phyloP scores from a whole-genome alignment of 257 asterid species.

The Verbena officinalis region DNA sequence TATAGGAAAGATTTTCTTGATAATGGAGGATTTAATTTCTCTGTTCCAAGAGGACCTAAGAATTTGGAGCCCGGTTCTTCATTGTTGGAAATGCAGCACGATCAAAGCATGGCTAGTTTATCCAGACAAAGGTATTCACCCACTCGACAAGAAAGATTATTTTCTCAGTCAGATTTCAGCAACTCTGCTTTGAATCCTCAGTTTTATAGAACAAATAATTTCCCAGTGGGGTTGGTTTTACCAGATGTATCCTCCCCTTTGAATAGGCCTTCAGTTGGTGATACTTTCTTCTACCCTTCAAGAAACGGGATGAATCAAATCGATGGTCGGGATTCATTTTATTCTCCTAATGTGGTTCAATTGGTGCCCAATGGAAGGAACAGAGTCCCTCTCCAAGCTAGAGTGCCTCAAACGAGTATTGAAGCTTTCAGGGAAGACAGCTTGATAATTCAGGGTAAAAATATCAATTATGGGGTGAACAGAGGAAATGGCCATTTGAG shows the following conservation, averaged over 20 bases:
- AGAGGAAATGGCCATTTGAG: conserved; percentile 39
- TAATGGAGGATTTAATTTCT: conserved; percentile 38
- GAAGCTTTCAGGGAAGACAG: conserved; percentile 53
- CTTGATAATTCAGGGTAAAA: conserved; percentile 54
- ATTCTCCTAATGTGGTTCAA: conserved; percentile 35
- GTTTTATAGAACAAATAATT: conserved; percentile 28
- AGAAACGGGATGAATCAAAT: conserved; percentile 40
- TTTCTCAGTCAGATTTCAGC: conserved; percentile 36
- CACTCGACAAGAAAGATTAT: conserved; percentile 32
- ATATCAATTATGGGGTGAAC: conserved; percentile 34
- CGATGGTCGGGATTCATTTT: conserved; percentile 39
- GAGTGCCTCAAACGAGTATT: conserved; percentile 42
- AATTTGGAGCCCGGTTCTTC: conserved; percentile 35
- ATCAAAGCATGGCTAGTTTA: conserved; percentile 32
- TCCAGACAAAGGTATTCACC: conserved; percentile 37
- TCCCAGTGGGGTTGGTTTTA: conserved; percentile 42
- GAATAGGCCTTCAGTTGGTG: conserved; percentile 37
- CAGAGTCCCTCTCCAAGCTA: conserved; percentile 34
- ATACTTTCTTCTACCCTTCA: conserved; percentile 30
- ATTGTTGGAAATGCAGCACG: conserved; percentile 41
- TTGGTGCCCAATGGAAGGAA: conserved; percentile 41
- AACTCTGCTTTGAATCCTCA: conserved; percentile 38
- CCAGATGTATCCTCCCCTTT: conserved; percentile 34
- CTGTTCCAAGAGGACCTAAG: conserved; percentile 37
- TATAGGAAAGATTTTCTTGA: conserved; percentile 35